Evolutionary conservation across 805 yeast species (phyloP), one percentile per base, ranked within the genome.

Genomic region (Ogataea pignaliae): DNA sequence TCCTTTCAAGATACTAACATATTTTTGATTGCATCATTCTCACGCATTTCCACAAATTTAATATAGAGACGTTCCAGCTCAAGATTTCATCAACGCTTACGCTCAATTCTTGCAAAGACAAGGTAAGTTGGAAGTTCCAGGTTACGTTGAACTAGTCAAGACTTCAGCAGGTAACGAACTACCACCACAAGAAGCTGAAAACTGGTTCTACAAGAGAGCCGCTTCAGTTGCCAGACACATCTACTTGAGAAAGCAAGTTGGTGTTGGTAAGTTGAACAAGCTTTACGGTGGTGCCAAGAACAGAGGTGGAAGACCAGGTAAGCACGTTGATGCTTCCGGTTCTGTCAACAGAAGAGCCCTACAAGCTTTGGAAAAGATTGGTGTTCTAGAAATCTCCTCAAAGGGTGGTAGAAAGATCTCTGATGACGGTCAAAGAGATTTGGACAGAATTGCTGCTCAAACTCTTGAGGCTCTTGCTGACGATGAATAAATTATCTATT

Each of bases 221-320:
- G 99, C 99, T 69, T 91, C 99, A 51, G 89, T 90, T 74, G 99
- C 99, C 70, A 93, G 99, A 83, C 99, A 93, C 90, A 84, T 93
- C 77, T 93, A 93, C 96, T 82, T 93, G 78, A 89, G 97, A 87
- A 93, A 93, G 80, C 87, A 87, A 66, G 96, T 93, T 67, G 99
- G 99, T 86, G 95, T 91, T 65, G 99, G 99, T 82, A 87, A 87
- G 72, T 84, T 93, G 72, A 91, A 91, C 96, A 93, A 88, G 79
- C 81, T 88, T 67, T 93, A 93, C 93, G 99, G 99, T 78, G 95
- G 95, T 79, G 89, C 98, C 68, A 79, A 83, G 75, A 91, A 89
- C 96, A 93, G 98, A 80, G 99, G 99, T 76, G 80, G 80, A 78
- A 85, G 95, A 80, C 98, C 99, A 72, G 85, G 90, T 74, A 95